A percentile compares a stretch with the other conserved stretches of the same genome.
These are phyloP conservation scores for Citeromyces nyonsensis DNA, from an alignment of 805 yeast genomes.

Conservation along the genomic window DNA sequence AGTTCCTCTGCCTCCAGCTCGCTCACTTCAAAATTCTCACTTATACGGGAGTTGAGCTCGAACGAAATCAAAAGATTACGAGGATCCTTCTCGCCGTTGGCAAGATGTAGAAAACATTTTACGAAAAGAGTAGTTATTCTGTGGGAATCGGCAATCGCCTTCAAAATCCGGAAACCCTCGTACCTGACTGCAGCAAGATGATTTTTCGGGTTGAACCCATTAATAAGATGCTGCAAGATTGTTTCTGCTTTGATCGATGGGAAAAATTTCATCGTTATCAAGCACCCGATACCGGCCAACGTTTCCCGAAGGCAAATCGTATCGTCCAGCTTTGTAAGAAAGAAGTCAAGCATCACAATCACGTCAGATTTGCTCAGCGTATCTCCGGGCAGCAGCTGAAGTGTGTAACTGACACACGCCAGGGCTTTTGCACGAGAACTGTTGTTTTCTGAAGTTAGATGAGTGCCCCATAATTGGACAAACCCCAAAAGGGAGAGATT, in stretches of 20 bases:
- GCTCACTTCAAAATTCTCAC: constrained; percentile 23
- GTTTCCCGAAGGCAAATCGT: constrained; percentile 33
- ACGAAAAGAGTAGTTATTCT: constrained; percentile 26
- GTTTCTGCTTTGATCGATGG: constrained; percentile 16
- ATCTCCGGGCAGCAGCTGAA: constrained; percentile 13
- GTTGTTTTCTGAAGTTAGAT: constrained; percentile 30
- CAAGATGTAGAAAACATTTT: constrained; percentile 45
- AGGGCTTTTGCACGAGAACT: constrained; percentile 21
- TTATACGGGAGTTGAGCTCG: constrained; percentile 30
- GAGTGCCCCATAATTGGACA: no score
- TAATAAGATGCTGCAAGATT: constrained; percentile 19
- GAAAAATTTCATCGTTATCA: constrained; percentile 37
- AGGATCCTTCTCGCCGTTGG: constrained; percentile 91
- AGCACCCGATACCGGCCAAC: constrained; percentile 32
- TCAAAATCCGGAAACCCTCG: constrained; percentile 35
- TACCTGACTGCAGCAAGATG: constrained; percentile 49
- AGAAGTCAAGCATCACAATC: constrained; percentile 37
- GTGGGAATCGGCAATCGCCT: constrained; percentile 16
- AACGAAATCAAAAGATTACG: constrained; percentile 67
- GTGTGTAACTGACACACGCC: constrained; percentile 21
- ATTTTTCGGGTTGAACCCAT: constrained; percentile 36
- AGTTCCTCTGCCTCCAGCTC: constrained; percentile 40
- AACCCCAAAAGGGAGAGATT: no score
- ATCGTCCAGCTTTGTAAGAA: constrained; percentile 55
- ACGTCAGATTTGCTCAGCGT: constrained; percentile 25